Evolutionary conservation across 345 rosid genomes (phyloP).

Genomic region (Noccaea caerulescens): DNA sequence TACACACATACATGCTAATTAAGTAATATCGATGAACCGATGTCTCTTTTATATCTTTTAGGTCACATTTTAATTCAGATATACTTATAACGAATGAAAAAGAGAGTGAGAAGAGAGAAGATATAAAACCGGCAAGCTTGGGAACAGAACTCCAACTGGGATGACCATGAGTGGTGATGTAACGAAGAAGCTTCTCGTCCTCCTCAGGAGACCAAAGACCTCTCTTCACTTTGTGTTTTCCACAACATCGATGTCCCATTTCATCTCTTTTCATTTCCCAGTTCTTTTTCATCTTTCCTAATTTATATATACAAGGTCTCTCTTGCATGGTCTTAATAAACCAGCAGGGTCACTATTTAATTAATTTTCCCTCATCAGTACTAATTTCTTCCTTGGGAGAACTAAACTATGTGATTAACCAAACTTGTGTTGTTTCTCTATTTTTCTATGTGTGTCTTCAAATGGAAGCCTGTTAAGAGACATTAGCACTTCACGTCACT

Average conservation of each 20-base stretch:
- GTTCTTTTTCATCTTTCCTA: conserved; percentile 36
- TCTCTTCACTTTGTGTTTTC: conserved; percentile 72
- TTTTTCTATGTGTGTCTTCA: conserved; percentile 41
- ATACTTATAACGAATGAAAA: background rate
- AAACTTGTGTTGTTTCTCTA: conserved; percentile 42
- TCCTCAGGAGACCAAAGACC: conserved; percentile 87
- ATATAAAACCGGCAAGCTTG: conserved; percentile 59
- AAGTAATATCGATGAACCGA: too few species aligned
- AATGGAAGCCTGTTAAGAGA: conserved; percentile 41
- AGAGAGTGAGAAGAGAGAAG: conserved; percentile 2
- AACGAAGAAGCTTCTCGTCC: conserved; percentile 65
- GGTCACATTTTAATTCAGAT: background rate
- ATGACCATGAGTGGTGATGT: conserved; percentile 68
- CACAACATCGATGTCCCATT: conserved; percentile 77
- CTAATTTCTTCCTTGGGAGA: conserved; percentile 21
- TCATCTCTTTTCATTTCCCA: conserved; percentile 37
- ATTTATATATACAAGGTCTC: conserved; percentile 31
- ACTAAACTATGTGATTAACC: conserved; percentile 40
- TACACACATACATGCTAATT: background rate
- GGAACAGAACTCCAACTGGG: conserved; percentile 87
- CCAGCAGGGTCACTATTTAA: conserved; percentile 25
- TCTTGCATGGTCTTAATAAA: conserved; percentile 27
- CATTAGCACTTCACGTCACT: conserved; percentile 41
- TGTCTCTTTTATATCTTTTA: background rate
- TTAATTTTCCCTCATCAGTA: conserved; percentile 10